Conservation (phyloP, 495 filamentous ascomycete species). For the Xylaria intraflava region DNA sequence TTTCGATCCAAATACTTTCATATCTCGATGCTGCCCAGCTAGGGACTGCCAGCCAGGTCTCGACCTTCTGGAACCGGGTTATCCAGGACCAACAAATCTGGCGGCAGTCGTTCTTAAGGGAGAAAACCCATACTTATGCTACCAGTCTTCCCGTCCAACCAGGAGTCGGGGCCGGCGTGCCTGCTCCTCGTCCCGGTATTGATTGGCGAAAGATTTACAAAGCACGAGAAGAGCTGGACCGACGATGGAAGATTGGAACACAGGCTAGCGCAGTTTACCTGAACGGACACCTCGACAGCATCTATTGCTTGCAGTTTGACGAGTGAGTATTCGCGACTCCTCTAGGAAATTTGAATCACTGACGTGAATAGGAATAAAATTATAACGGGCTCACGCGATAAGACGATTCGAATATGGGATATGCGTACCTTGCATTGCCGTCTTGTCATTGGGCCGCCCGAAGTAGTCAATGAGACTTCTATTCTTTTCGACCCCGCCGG, state of each 20-base stretch:
- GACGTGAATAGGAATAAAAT: constrained; percentile 66
- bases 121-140: constrained; percentile 53
- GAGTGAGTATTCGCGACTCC: constrained; percentile 52
- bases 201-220: constrained; percentile 86
- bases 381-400: constrained; percentile 91
- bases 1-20: constrained; percentile 64
- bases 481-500: constrained; percentile 40
- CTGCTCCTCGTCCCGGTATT: constrained; percentile 40
- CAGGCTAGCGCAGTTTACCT: constrained; percentile 73
- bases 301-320: constrained; percentile 97
- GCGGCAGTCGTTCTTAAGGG: constrained; percentile 66
- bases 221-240: constrained; percentile 64
- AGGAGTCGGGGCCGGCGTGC: constrained; percentile 43
- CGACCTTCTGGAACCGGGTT: constrained; percentile 53
- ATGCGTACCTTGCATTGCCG: constrained; percentile 75
- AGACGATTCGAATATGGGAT: constrained; percentile 93
- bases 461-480: constrained; percentile 37
- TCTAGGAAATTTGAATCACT: constrained; percentile 7
- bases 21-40: constrained; percentile 64
- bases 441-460: constrained; percentile 64
- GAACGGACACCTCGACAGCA: constrained; percentile 86
- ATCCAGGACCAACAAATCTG: constrained; percentile 64
- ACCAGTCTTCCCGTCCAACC: constrained; percentile 39
- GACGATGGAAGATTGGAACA: constrained; percentile 69
- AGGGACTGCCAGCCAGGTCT: constrained; percentile 55